Conservation (phyloP, 148 eudicot species). For the Cornus florida region DNA sequence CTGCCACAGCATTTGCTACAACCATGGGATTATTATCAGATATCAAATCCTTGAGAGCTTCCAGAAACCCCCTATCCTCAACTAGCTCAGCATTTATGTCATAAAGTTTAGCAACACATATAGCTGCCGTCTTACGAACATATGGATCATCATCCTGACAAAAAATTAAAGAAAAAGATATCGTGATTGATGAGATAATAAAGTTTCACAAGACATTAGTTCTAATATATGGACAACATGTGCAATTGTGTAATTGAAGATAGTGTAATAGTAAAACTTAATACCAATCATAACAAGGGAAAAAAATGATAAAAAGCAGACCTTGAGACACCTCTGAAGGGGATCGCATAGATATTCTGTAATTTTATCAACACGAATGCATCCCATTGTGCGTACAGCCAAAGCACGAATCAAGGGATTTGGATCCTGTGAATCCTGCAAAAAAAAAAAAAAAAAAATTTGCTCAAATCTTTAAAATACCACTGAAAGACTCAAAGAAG, state of each 20-base stretch:
- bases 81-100: slow-evolving; percentile 99
- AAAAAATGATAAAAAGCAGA: slow-evolving; percentile 14
- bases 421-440: slow-evolving; percentile 98
- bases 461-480: not conserved
- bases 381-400: slow-evolving; percentile 99
- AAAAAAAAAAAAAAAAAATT: not conserved
- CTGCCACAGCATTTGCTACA: slow-evolving; percentile 99
- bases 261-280: not conserved
- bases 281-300: slow-evolving; percentile 6
- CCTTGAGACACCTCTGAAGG: slow-evolving; percentile 99
- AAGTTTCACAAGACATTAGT: not conserved
- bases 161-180: not conserved
- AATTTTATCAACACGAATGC: slow-evolving; percentile 98
- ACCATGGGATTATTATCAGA: slow-evolving; percentile 99
- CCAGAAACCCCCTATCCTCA: slow-evolving; percentile 97
- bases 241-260: slow-evolving; percentile 3
- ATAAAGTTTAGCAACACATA: slow-evolving; percentile 97
- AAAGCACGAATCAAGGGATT: slow-evolving; percentile 96
- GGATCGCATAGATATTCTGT: slow-evolving; percentile 98
- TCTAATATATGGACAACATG: slow-evolving; percentile 1
- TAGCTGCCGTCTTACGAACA: slow-evolving; percentile 99
- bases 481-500: not conserved
- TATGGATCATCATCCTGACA: slow-evolving; percentile 98
- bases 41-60: slow-evolving; percentile 93
- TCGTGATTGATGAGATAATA: not conserved